phyloP scores from a whole-genome alignment of 441 rosid species.

The Melastoma candidum region DNA sequence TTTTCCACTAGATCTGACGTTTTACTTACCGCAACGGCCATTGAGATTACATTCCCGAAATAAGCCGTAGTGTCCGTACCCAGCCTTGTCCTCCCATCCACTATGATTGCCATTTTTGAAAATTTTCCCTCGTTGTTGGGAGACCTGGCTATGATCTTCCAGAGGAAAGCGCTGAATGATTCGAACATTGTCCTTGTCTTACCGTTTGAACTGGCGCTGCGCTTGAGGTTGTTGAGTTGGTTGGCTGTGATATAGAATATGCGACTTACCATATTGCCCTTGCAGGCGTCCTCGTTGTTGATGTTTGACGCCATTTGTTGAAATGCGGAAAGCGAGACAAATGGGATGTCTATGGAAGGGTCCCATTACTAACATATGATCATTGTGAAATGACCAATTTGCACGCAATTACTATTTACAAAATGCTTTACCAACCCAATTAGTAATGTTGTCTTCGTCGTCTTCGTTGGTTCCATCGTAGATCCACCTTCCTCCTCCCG shows the following conservation, averaged over 20 bases:
- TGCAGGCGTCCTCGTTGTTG: not conserved
- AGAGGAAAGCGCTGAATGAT: slow-evolving; percentile 57
- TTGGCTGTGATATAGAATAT: slow-evolving; percentile 40
- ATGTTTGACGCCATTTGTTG: slow-evolving; percentile 24
- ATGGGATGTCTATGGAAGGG: slow-evolving; percentile 38
- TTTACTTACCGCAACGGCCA: slow-evolving; percentile 40
- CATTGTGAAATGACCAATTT: no score
- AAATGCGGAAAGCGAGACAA: slow-evolving; percentile 34
- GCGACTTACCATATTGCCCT: slow-evolving; percentile 42
- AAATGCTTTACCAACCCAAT: no score
- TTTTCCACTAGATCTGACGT: slow-evolving; percentile 34
- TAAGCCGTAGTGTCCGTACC: slow-evolving; percentile 21
- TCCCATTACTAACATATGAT: no score
- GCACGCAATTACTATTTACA: no score
- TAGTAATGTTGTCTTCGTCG: no score
- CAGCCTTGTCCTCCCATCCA: slow-evolving; percentile 63
- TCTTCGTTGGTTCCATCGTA: no score
- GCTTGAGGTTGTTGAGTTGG: slow-evolving; percentile 35
- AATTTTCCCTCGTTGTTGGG: slow-evolving; percentile 4
- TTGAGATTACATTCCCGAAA: slow-evolving; percentile 69
- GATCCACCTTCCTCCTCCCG: no score
- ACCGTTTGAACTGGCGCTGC: slow-evolving; percentile 26
- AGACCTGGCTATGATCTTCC: slow-evolving; percentile 55
- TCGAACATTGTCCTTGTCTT: slow-evolving; percentile 43
- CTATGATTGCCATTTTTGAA: slow-evolving; percentile 57